These are phyloP conservation scores for Fusarium hainanense DNA, from an alignment of 2,329 filamentous ascomycete species.

Conservation along the genomic window DNA sequence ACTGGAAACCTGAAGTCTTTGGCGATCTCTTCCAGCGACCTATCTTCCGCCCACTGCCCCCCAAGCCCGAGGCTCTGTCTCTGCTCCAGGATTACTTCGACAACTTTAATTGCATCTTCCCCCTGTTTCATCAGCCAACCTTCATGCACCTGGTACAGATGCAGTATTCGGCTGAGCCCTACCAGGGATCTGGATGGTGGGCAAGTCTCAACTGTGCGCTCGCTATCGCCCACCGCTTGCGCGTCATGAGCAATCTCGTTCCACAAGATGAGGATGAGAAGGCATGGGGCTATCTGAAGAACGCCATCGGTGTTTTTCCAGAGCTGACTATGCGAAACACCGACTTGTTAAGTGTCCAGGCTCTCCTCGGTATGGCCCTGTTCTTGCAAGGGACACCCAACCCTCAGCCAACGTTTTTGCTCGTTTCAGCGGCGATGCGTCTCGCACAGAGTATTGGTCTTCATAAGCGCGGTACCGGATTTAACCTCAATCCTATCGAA, in stretches of 20 bases:
- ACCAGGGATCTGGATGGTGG: slow-evolving; percentile 98
- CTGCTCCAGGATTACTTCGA: slow-evolving; percentile 95
- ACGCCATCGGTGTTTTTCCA: slow-evolving; percentile 91
- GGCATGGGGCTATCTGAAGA: slow-evolving; percentile 96
- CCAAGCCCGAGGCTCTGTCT: slow-evolving; percentile 87
- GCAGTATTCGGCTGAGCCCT: slow-evolving; percentile 92
- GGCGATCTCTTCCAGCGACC: slow-evolving; percentile 88
- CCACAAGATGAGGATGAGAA: slow-evolving; percentile 92
- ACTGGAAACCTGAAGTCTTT: slow-evolving; percentile 99
- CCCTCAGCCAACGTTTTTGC: slow-evolving; percentile 90
- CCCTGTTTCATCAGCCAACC: slow-evolving; percentile 95
- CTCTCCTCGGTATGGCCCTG: slow-evolving; percentile 89
- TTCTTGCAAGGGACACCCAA: slow-evolving; percentile 98
- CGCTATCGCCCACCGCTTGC: slow-evolving; percentile 90
- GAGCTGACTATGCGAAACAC: slow-evolving; percentile 97
- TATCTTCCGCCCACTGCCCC: slow-evolving; percentile 84
- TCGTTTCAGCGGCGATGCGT: slow-evolving; percentile 90
- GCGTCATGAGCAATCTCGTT: slow-evolving; percentile 95
- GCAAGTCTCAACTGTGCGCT: slow-evolving; percentile 93
- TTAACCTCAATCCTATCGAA: slow-evolving; percentile 92
- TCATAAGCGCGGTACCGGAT: slow-evolving; percentile 91
- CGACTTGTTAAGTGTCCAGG: slow-evolving; percentile 93
- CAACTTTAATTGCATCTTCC: slow-evolving; percentile 99
- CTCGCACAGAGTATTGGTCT: slow-evolving; percentile 94
- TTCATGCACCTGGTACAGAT: slow-evolving; percentile 98